phyloP scores from a whole-genome alignment of 1,284 basidiomycete genomes.

The Austropuccinia psidii region DNA sequence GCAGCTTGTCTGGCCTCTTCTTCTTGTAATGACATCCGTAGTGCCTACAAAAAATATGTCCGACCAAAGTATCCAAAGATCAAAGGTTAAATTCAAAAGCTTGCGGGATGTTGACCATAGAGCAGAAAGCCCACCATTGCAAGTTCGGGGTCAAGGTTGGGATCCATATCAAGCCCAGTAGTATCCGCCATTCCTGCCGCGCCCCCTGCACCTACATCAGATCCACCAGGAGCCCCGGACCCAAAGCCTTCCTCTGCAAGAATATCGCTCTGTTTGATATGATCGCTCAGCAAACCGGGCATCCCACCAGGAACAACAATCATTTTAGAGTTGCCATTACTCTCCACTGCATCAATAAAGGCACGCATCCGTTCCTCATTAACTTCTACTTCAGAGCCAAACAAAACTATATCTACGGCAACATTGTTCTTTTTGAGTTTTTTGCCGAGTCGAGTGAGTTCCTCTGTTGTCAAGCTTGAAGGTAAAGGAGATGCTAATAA shows the following conservation, averaged over 20 bases:
- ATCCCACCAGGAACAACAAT: constrained; percentile 61
- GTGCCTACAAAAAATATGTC: constrained; percentile 57
- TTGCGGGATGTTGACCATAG: neutral
- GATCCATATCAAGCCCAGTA: constrained; percentile 85
- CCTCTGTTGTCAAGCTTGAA: constrained; percentile 48
- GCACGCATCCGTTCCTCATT: constrained; percentile 47
- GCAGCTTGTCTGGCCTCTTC: constrained; percentile 83
- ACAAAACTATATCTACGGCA: constrained; percentile 81
- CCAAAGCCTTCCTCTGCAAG: constrained; percentile 69
- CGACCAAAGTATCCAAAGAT: neutral
- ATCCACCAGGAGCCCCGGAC: constrained; percentile 54
- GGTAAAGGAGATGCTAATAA: constrained; percentile 82
- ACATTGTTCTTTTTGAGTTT: constrained; percentile 99
- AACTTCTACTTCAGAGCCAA: constrained; percentile 50
- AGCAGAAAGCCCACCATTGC: constrained; percentile 66
- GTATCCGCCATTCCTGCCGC: constrained; percentile 50
- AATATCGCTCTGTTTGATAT: constrained; percentile 70
- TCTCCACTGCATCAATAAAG: constrained; percentile 49
- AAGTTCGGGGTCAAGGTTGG: constrained; percentile 87
- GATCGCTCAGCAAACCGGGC: constrained; percentile 69
- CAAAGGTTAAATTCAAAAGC: neutral
- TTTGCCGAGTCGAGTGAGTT: constrained; percentile 79
- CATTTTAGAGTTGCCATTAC: constrained; percentile 48
- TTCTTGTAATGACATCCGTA: constrained; percentile 96
- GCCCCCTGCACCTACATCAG: constrained; percentile 41